Conservation (phyloP, 441 rosid genomes). For the Pelargonium myrrhifolium region DNA sequence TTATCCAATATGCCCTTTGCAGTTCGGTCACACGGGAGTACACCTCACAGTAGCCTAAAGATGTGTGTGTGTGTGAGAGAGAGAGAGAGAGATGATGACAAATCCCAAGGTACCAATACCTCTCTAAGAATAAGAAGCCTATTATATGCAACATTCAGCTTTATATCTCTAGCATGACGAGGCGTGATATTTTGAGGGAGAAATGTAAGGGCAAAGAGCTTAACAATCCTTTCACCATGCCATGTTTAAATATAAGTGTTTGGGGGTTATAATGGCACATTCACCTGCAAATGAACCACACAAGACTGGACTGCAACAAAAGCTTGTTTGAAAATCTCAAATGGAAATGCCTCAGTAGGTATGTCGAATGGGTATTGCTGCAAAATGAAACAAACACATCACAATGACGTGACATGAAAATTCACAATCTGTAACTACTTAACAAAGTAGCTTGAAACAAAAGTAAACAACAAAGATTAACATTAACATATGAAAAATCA, state of each 20-base stretch:
- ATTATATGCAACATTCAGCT: too few relatives aligned
- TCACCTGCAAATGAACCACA: constrained; percentile 92
- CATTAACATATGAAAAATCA: background rate
- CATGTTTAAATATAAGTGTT: background rate
- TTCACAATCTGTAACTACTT: background rate
- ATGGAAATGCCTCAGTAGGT: constrained; percentile 90
- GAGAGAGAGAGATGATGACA: background rate
- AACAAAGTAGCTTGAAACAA: background rate
- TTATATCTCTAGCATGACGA: background rate
- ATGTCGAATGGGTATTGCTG: constrained; percentile 96
- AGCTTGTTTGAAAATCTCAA: constrained; percentile 88
- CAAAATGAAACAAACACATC: constrained; percentile 28
- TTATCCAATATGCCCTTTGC: background rate
- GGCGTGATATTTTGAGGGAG: background rate
- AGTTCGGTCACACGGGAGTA: background rate
- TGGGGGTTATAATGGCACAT: background rate
- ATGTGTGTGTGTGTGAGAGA: background rate
- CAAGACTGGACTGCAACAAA: constrained; percentile 95
- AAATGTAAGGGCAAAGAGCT: background rate
- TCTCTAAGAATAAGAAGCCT: too few relatives aligned
- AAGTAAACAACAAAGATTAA: background rate
- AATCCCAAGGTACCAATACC: background rate
- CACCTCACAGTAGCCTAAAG: background rate
- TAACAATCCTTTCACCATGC: background rate
- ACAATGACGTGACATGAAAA: constrained; percentile 12